Evolutionary conservation across 2,329 filamentous ascomycete genomes (phyloP).

Genomic region (Beauveria asiatica): DNA sequence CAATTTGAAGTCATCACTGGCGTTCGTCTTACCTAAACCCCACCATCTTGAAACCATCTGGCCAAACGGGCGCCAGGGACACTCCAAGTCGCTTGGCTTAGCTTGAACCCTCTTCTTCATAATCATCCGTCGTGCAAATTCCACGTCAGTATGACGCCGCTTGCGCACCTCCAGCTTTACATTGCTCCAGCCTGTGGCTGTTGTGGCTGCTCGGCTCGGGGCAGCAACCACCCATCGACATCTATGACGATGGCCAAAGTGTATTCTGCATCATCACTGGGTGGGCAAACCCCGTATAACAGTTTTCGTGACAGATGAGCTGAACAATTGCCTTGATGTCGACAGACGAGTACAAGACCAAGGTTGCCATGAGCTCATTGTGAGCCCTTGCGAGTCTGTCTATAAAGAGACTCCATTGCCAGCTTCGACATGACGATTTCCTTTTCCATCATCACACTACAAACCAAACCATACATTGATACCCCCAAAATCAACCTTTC

Average conservation of each 20-base stretch:
- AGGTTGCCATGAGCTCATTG: slow-evolving; percentile 1
- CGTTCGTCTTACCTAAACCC: not conserved
- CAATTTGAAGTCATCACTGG: not conserved
- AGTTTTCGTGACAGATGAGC: not conserved
- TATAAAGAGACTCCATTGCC: slow-evolving; percentile 5
- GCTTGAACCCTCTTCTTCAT: not conserved
- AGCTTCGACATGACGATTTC: slow-evolving; percentile 1
- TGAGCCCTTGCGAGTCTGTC: not conserved
- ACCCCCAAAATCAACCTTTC: slow-evolving; percentile 2
- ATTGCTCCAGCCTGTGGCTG: not conserved
- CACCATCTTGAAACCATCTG: slow-evolving; percentile 4
- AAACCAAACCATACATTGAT: slow-evolving; percentile 9
- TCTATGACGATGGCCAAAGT: slow-evolving; percentile 8
- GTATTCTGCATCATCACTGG: slow-evolving; percentile 1
- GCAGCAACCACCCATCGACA: not conserved
- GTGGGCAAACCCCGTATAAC: not conserved
- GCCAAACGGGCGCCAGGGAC: not conserved
- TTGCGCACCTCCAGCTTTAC: not conserved
- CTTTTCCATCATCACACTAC: slow-evolving; percentile 14
- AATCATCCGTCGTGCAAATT: not conserved
- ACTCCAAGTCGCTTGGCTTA: not conserved
- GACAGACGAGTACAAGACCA: not conserved
- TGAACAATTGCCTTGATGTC: not conserved
- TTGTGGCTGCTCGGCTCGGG: not conserved
- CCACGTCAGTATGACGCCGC: slow-evolving; percentile 10